Evolutionary conservation across 148 eudicot species (phyloP), one percentile per base, ranked within the genome.

Genomic region (Limonium bicolor): DNA sequence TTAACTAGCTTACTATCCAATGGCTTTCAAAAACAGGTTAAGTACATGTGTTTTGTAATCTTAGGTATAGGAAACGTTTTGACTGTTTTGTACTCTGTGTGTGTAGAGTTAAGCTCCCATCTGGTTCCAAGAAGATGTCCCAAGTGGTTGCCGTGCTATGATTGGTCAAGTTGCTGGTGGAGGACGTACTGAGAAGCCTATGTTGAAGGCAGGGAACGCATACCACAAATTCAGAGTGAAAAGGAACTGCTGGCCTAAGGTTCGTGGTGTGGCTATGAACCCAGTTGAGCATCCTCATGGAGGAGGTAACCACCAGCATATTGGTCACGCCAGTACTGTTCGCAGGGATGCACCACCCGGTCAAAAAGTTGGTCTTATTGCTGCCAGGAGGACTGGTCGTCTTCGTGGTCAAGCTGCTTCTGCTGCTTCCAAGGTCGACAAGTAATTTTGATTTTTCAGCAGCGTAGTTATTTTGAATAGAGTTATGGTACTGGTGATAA

Each of bases 221-320:
- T 52, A 52, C 27, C 56, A 52, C 56, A 52, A 52, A 34, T 52
- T 10, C 46, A 25, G 56, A 18, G 56, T 52, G 35, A 52, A 52
- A 46, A 52, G 56, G 56, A 52, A 52, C 47, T 6, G 46, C 56
- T 52, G 56, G 47, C 56, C 56, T 18, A 52, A 52, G 45, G 56
- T 52, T 38, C 56, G 56, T 27, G 56, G 56, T 52, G 56, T 52
- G n/a, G 56, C 56, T n/a, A 52, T 52, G 56, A 52, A 52, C 12
- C 33, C 33, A 29, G 33, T 29, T 29, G 33, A 29, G 33, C 33
- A 29, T 29, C 33, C 33, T n/a, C 20, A 51, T 29, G 33, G 33
- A 7, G 33, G 33, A 7, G 33, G 33, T 29, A 29, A 29, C 33
- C 33, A 29, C 33, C 33, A 29, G 33, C 33, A 29, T 0, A 29